Evolutionary conservation across 2,329 filamentous ascomycete genomes (phyloP), one percentile per base, ranked within the genome.

Genomic region (Nannizzia gypsea): DNA sequence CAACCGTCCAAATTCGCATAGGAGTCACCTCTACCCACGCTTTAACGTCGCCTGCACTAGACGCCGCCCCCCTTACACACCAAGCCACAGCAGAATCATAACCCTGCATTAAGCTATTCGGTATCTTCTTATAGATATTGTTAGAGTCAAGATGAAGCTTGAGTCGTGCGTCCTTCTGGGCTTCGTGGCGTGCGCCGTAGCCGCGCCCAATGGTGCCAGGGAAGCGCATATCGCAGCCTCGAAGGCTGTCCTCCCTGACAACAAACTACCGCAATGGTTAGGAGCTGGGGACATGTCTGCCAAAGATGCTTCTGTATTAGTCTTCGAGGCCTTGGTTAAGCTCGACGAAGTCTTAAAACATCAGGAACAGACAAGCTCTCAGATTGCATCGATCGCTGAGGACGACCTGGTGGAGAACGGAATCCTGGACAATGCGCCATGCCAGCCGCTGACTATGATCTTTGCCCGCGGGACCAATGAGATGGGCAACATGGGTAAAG

Each of bases 401-500:
- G 34, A 38, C 8, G 54, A 31, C 66, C n/a, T 26, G 3, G 70
- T 67, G 6, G 71, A 73, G 52, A 76, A 76, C 62, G 74, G 73
- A 8, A 69, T 77, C 36, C 69, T 66, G 6, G 64, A 72, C 44
- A 71, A 73, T 61, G 67, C 62, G 20, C 72, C 68, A 65, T 77
- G 75, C 67, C 70, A 75, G 55, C 69, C 70, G 2, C 62, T 76
- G 63, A 77, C 75, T 1, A 69, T 77, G 57, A 73, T 77, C 58
- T 77, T 75, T 59, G 75, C 75, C 15, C 74, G 75, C 31, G 75
- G 75, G 17, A 76, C 73, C 1, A 67, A 65, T 9, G 76, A 77
- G 62, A 28, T 64, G 2, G 75, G 75, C 2, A 78, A 77, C 61
- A 74, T 78, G 65, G 76, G 76, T 6, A 66, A 65, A 0, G 67